Evolutionary conservation across 768 basidiomycete species (phyloP), one percentile per base, ranked within the genome.

Genomic region (Tephrocybe sp.): DNA sequence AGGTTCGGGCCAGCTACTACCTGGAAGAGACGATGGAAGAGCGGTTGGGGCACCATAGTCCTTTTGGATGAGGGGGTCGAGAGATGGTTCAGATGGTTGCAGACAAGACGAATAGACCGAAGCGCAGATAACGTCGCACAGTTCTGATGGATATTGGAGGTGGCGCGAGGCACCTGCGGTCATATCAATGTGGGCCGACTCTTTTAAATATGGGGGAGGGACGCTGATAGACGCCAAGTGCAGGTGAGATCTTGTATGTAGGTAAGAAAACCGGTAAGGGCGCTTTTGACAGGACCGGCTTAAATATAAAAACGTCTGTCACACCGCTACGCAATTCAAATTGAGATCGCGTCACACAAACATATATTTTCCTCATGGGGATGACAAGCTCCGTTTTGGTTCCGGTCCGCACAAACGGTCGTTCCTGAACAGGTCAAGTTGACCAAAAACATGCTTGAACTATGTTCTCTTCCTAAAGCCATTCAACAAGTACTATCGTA

Each of bases 11-110:
- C 84, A 90, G 62, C 81, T 78, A 14, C 80, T 71, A 1, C 85
- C 75, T 0, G 90, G 91, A 54, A 81, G 73, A n/a, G 90, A 83
- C 0, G 89, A 86, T 0, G 90, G 90, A 28, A 86, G 71, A 1
- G 77, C 78, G 0, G 83, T 81, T 1, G 91, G 90, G 28, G 72
- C 64, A 1, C 72, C 70, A 63, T 77, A 65, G 21, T 75, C 65
- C 12, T 69, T 67, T 47, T 68, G 61, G 26, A 85, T 68, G 45
- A 86, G 75, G 24, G 91, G 89, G 64, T 93, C 90, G 57, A 93
- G 78, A 28, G 88, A 86, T 6, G 79, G 73, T 17, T 71, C 59
- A 9, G 69, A 40, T 7, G 85, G 74, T 9, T 83, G 82, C 3
- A 86, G 67, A 53, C 84, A 81, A 24, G 84, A 72, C 5, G 79